Percentiles rank a stretch among this genome's conserved stretches.
phyloP scores from a whole-genome alignment of 139 green algal species.

The Chlamydomonas sphaeroides region DNA sequence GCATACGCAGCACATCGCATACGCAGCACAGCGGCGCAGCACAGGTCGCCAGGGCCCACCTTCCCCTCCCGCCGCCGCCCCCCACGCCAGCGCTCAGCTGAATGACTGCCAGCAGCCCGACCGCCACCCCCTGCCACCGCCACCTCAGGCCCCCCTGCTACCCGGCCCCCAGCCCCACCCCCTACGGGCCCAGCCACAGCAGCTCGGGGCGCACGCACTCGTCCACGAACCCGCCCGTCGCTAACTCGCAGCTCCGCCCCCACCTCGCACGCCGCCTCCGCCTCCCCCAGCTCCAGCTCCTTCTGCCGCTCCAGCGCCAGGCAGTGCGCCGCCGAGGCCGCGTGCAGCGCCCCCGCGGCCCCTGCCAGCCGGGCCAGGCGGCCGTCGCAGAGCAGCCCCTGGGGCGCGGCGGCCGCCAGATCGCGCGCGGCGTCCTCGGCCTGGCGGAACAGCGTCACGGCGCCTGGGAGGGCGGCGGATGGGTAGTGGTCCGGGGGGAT shows the following conservation, averaged over 20 bases:
- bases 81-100: too few relatives aligned
- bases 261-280: conserved; percentile 20
- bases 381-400: background rate
- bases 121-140: too few relatives aligned
- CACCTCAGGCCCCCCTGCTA: background rate
- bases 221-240: too few relatives aligned
- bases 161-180: too few relatives aligned
- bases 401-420: background rate
- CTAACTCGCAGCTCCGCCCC: background rate
- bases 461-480: background rate
- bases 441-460: background rate
- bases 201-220: background rate
- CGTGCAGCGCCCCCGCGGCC: background rate
- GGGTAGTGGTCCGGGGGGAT: background rate
- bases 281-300: conserved; percentile 27
- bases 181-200: background rate
- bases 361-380: background rate
- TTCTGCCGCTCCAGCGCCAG: conserved; percentile 11
- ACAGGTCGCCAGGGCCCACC: too few relatives aligned
- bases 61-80: too few relatives aligned
- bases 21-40: too few relatives aligned
- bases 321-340: background rate
- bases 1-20: too few relatives aligned
- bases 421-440: background rate
- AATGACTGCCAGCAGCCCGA: too few relatives aligned